Evolutionary conservation across 2,329 filamentous ascomycete genomes (phyloP), one percentile per base, ranked within the genome.

Genomic region (Calonectria crousiana): DNA sequence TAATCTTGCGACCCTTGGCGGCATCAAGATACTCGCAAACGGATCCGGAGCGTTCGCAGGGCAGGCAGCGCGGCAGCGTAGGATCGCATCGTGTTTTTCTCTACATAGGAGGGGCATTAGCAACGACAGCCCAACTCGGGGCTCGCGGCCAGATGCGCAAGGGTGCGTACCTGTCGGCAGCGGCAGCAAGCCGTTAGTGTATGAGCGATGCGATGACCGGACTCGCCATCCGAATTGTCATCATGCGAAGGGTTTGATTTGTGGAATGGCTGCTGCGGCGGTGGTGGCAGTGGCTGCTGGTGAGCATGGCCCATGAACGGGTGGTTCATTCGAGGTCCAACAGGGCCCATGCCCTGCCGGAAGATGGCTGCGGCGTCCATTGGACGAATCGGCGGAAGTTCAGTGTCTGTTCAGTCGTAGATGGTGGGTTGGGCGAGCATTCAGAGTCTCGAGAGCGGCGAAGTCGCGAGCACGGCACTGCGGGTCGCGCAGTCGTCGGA

Each of bases 21-120:
- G 95, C 95, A 85, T 99, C 97, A 84, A 94, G 98, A 87, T 98
- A 99, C 83, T 98, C 96, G 90, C 97, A 99, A 74, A 92, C 91
- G 36, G 95, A 95, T 81, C 96, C 96, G 76, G 95, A 96, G 79
- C 96, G 92, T 86, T 98, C 95, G 87, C 97, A 99, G 28, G 96
- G 96, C 23, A 95, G 91, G 85, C 97, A 99, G 82, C 94, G 94
- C 51, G 97, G 97, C 28, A 99, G 91, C 18, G 94, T 95, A 5
- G 97, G 95, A 85, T 98, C 97, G 88, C 97, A 99, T 88, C 95
- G 91, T 47, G 96, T 98, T 89, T 99, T 99, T 81, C 96, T 93
- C 96, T 98, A 49, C 23, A 69, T 34, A 67, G 26, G 62, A 69
- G 69, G 58, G 23, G 53, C 62, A 44, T 76, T 69, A 81, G 77